Evolutionary conservation across 192 early-diverging fungal species (phyloP), one percentile per base, ranked within the genome.

Genomic region (Coemansia sp.): DNA sequence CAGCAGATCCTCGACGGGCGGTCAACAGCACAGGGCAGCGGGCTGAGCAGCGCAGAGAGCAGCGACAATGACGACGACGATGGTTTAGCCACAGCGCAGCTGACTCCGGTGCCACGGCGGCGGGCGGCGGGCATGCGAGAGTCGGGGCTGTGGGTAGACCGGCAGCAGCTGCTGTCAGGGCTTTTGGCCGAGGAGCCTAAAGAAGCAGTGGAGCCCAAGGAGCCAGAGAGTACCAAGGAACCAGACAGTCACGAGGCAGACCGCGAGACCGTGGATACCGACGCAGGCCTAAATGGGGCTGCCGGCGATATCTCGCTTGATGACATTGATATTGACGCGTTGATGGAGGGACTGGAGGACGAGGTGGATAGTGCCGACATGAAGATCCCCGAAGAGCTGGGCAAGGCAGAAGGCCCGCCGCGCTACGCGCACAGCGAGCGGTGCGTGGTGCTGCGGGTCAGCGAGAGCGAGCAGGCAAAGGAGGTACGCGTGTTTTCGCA

Each of bases 401-500:
- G n/a, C n/a, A n/a, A n/a, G n/a, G n/a, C n/a, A n/a, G n/a, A n/a
- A n/a, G n/a, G n/a, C n/a, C n/a, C n/a, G n/a, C n/a, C n/a, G n/a
- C n/a, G n/a, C n/a, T n/a, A n/a, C 7, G 23, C 21, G 12, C 47
- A 21, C 8, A 49, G 38, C 18, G 47, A 43, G 12, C 40, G 47
- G 34, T 67, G 65, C 22, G 37, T 75, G 51, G 48, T 51, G 21
- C 56, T 75, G 35, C 43, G 57, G 13, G 65, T 67, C 10, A 52
- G 56, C 2, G 56, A 63, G 14, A 48, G 64, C 12, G 38, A 54
- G 11, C 36, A 12, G 12, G 63, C 65, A 51, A 65, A 66, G 43
- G 43, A 55, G 25, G 58, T 66, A 14, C 63, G 63, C 0, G 63
- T 73, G 38, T 66, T 62, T 16, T 64, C 69, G 29, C 53, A 73